These are phyloP conservation scores for Botrytis elliptica DNA, from an alignment of 2,329 filamentous ascomycete genomes.

Conservation along the genomic window DNA sequence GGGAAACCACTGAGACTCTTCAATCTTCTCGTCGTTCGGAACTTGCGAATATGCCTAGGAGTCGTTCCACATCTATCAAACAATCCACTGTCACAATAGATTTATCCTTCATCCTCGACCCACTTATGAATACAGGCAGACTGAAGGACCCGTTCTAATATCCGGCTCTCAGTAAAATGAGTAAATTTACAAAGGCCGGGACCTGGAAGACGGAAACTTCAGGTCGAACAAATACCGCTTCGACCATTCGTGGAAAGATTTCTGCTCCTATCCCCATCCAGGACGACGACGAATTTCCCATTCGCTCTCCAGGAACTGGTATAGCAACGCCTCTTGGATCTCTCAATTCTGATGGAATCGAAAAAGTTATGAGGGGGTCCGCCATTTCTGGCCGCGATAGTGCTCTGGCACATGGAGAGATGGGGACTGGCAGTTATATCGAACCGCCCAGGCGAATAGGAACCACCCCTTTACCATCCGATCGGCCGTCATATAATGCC, in stretches of 20 bases:
- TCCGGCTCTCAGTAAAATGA: conserved; percentile 30
- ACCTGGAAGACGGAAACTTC: conserved; percentile 31
- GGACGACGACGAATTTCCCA: conserved; percentile 56
- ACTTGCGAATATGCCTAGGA: conserved; percentile 25
- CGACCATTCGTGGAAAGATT: conserved; percentile 55
- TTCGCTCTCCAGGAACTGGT: conserved; percentile 46
- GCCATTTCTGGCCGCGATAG: conserved; percentile 20
- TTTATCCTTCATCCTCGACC: conserved; percentile 26
- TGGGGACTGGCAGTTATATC: conserved; percentile 12
- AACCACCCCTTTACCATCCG: conserved; percentile 16
- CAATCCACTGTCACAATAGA: conserved; percentile 13
- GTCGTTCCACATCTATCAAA: conserved; percentile 8
- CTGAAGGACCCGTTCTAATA: neutral
- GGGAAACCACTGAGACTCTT: neutral
- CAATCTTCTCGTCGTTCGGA: conserved; percentile 1
- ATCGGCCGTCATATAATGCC: conserved; percentile 26
- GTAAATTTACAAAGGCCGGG: conserved; percentile 31
- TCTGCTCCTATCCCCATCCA: conserved; percentile 60
- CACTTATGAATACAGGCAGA: conserved; percentile 21
- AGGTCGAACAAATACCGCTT: conserved; percentile 41
- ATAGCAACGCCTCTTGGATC: conserved; percentile 41
- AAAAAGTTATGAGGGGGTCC: conserved; percentile 18
- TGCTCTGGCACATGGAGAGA: conserved; percentile 25
- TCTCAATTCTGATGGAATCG: conserved; percentile 22
- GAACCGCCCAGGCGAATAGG: conserved; percentile 16